Percentiles rank a stretch among this genome's conserved stretches.
These are phyloP conservation scores for maize (Zea mays) DNA, from an alignment of 176 grass and related monocot genomes.

Conservation along the genomic window Zm-B73-REFERENCE-NAM-5.0 NC_050099.1:230057001-230057500, in stretches of 20 bases:
- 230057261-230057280: conserved; percentile 84
- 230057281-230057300: conserved; percentile 86
- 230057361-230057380: conserved; percentile 74
- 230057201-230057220: conserved; percentile 76
- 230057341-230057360: conserved; percentile 7
- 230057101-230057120: conserved; percentile 10
- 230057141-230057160: conserved; percentile 78
- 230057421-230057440: conserved; percentile 90
- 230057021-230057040: background rate
- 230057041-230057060: background rate
- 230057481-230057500: background rate
- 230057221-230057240: conserved; percentile 85
- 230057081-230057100: conserved; percentile 2
- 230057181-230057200: conserved; percentile 70
- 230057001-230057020: background rate
- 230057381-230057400: conserved; percentile 86
- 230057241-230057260: conserved; percentile 78
- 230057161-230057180: conserved; percentile 85
- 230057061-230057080: background rate
- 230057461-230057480: conserved; percentile 56
- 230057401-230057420: conserved; percentile 78
- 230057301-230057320: conserved; percentile 25
- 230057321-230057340: conserved; percentile 30
- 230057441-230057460: conserved; percentile 79
- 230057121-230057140: conserved; percentile 78